phyloP scores from a whole-genome alignment of 2,329 filamentous ascomycete species.

The Juglanconis sp. region DNA sequence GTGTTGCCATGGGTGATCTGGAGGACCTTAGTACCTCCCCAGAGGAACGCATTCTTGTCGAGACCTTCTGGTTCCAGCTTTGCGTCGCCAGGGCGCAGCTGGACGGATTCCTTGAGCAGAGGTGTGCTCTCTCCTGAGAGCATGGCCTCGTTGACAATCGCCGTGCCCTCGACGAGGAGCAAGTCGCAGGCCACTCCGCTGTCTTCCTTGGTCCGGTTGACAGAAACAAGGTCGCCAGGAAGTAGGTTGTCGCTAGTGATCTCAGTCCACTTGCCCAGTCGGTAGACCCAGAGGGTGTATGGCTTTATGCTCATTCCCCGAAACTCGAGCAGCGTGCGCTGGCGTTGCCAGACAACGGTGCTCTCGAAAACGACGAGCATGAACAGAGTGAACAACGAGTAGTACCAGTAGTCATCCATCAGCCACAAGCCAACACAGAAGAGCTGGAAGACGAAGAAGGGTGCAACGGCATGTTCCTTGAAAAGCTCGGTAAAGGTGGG shows the following conservation, averaged over 20 bases:
- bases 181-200: slow-evolving; percentile 97
- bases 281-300: slow-evolving; percentile 89
- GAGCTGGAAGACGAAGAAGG: slow-evolving; percentile 98
- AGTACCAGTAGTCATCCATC: slow-evolving; percentile 99
- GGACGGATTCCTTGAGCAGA: slow-evolving; percentile 91
- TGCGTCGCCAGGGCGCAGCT: slow-evolving; percentile 80
- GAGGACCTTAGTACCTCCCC: slow-evolving; percentile 94
- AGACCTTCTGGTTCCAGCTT: slow-evolving; percentile 81
- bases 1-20: slow-evolving; percentile 86
- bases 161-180: slow-evolving; percentile 88
- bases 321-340: slow-evolving; percentile 93
- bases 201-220: slow-evolving; percentile 92
- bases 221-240: slow-evolving; percentile 89
- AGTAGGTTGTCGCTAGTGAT: slow-evolving; percentile 87
- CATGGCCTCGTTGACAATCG: slow-evolving; percentile 99
- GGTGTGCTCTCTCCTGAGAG: slow-evolving; percentile 97
- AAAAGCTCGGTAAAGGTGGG: slow-evolving; percentile 94
- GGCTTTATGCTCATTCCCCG: slow-evolving; percentile 99
- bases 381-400: slow-evolving; percentile 96
- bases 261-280: slow-evolving; percentile 83
- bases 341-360: slow-evolving; percentile 97
- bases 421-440: slow-evolving; percentile 99
- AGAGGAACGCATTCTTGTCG: slow-evolving; percentile 95
- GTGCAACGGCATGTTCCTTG: slow-evolving; percentile 96
- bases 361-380: slow-evolving; percentile 98